These are phyloP conservation scores for Mrakia frigida DNA, from an alignment of 768 basidiomycete species.

Conservation along the genomic window DNA sequence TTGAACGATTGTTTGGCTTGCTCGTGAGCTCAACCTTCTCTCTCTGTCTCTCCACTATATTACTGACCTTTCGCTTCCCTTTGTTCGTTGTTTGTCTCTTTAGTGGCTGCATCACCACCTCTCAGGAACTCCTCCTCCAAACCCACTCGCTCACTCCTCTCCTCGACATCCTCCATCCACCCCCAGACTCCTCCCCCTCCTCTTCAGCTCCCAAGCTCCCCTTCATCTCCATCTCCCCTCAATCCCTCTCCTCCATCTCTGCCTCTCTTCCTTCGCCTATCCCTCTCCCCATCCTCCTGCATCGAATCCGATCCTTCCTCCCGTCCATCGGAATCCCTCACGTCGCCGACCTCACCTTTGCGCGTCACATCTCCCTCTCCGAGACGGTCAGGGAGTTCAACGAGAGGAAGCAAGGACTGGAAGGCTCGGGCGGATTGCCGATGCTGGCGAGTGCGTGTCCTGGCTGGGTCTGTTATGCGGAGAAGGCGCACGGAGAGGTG, in stretches of 20 bases:
- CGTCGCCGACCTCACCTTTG: constrained; percentile 92
- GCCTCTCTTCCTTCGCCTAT: constrained; percentile 46
- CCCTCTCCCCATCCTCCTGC: constrained; percentile 56
- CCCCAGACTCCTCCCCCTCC: not conserved
- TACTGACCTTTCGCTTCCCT: not conserved
- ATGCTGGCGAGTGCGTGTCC: constrained; percentile 96
- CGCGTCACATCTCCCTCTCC: constrained; percentile 72
- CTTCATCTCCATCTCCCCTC: constrained; percentile 80
- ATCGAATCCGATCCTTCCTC: constrained; percentile 46
- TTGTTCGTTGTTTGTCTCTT: not conserved
- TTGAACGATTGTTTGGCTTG: constrained; percentile 97
- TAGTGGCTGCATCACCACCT: constrained; percentile 85
- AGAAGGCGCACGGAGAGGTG: constrained; percentile 93
- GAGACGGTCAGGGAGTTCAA: constrained; percentile 78
- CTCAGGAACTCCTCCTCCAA: constrained; percentile 33
- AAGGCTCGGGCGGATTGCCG: constrained; percentile 52
- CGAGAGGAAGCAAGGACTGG: constrained; percentile 50
- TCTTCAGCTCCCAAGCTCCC: not conserved
- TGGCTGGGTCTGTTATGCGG: constrained; percentile 98
- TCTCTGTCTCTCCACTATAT: not conserved
- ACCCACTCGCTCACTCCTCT: constrained; percentile 32
- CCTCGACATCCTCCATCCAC: constrained; percentile 18
- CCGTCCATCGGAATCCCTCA: constrained; percentile 64
- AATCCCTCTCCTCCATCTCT: constrained; percentile 74
- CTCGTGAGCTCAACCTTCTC: constrained; percentile 57